Evolutionary conservation across 1,139 yeast genomes (phyloP), one percentile per base, ranked within the genome.

Genomic region (Sugiyamaella grinbergsii): DNA sequence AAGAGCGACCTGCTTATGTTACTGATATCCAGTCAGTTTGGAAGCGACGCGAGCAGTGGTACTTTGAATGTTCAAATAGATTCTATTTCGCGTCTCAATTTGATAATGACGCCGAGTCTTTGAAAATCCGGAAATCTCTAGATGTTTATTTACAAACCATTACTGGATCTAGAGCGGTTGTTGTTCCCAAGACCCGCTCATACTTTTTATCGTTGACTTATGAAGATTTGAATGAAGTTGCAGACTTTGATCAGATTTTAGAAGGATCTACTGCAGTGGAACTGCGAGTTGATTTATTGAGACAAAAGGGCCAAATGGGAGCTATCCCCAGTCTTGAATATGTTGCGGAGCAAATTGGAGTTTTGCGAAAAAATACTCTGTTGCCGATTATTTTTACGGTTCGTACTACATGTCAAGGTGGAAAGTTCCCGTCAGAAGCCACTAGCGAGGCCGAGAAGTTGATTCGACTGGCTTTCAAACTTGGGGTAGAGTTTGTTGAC

Each of bases 371-470:
- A 61, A 74, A 74, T 37, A 75, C 86, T n/a, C 72, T 74, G 37
- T 71, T 88, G 53, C 97, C 98, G 42, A 82, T 91, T 33, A 78
- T 93, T 53, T 88, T 81, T 71, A 89, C 96, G 2, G 73, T 89
- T 4, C 80, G 96, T 66, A 86, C 95, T 1, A 65, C 71, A 58
- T 73, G 83, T 8, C 96, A 90, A 70, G 96, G 96, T 45, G 97
- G 97, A 36, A 69, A 73, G 40, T 85, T 87, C 71, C 85, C 86
- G 0, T 84, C 82, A 58, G 71, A 71, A 5, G 81, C 78, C 18
- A 63, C 65, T 37, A 75, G 68, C 6, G 65, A 71, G 20, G 76
- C 88, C 51, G 77, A 74, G 54, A 68, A 71, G 20, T 76, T 89
- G 55, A 75, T 81, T 50, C 64, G 69, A 26, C 72, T 83, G 56